phyloP scores from a whole-genome alignment of 495 filamentous ascomycete species.

The Friedmanniomyces simplex region DNA sequence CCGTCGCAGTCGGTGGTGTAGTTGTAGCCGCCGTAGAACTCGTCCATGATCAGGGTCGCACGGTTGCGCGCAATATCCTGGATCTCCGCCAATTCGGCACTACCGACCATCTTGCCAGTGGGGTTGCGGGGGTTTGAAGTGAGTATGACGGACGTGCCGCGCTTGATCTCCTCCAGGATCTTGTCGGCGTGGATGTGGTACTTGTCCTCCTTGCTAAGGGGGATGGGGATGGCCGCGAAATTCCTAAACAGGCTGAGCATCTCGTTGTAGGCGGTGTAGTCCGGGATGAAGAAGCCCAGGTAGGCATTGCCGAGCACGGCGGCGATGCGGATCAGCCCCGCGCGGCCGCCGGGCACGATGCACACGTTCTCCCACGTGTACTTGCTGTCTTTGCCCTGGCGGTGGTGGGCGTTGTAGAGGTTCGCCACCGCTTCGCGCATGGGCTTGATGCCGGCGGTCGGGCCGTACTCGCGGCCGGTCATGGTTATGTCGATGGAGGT shows the following conservation, averaged over 20 bases:
- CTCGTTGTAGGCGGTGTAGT: conserved; percentile 82
- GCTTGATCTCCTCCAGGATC: conserved; percentile 39
- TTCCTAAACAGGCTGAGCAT: conserved; percentile 91
- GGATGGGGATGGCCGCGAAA: conserved; percentile 83
- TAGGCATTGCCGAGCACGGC: conserved; percentile 79
- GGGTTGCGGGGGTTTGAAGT: conserved; percentile 97
- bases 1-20: conserved; percentile 77
- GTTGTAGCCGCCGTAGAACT: conserved; percentile 86
- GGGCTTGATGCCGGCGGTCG: conserved; percentile 86
- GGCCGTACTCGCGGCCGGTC: conserved; percentile 77
- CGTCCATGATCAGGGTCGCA: conserved; percentile 85
- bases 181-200: conserved; percentile 90
- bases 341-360: conserved; percentile 88
- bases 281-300: conserved; percentile 62
- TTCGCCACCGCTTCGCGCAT: conserved; percentile 81
- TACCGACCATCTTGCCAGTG: conserved; percentile 74
- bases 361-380: conserved; percentile 99
- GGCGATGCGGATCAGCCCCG: conserved; percentile 86
- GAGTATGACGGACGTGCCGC: conserved; percentile 55
- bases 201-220: conserved; percentile 67
- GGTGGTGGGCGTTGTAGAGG: conserved; percentile 88
- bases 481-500: conserved; percentile 66
- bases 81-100: conserved; percentile 73
- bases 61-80: conserved; percentile 86
- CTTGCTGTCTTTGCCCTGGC: conserved; percentile 74